Evolutionary conservation across 208 protist genomes (phyloP).

Genomic region (Trichomonas gallinae): DNA sequence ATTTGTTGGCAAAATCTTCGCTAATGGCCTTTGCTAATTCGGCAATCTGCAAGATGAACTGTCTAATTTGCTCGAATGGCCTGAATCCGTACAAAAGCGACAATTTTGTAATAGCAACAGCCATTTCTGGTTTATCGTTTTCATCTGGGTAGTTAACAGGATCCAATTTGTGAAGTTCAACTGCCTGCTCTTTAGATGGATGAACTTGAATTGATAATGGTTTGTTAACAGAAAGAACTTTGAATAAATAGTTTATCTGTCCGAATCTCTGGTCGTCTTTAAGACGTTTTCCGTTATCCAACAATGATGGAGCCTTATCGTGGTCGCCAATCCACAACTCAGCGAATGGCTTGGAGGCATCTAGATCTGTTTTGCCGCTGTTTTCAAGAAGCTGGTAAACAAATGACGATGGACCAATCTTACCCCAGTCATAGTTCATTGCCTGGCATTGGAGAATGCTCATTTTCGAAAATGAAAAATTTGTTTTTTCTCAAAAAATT

Average conservation of each 20-base stretch:
- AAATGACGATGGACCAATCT: constrained; percentile 32
- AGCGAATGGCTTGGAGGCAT: constrained; percentile 48
- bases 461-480: not conserved
- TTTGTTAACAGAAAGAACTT: constrained; percentile 75
- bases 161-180: constrained; percentile 27
- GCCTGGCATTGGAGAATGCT: constrained; percentile 28
- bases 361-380: not conserved
- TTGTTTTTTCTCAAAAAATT: no score
- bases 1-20: not conserved
- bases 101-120: constrained; percentile 69
- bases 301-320: constrained; percentile 60
- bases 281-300: not conserved
- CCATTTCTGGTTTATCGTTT: constrained; percentile 92
- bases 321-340: constrained; percentile 95
- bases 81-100: constrained; percentile 85
- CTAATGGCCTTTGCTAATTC: not conserved
- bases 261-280: constrained; percentile 15
- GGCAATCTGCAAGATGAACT: constrained; percentile 46
- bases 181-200: constrained; percentile 73
- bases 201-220: constrained; percentile 91
- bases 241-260: constrained; percentile 80
- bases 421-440: constrained; percentile 53
- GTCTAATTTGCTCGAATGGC: constrained; percentile 56
- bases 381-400: constrained; percentile 32
- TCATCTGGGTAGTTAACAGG: constrained; percentile 81